Evolutionary conservation across 345 rosid species (phyloP).

Genomic region (Eutrema japonicum): DNA sequence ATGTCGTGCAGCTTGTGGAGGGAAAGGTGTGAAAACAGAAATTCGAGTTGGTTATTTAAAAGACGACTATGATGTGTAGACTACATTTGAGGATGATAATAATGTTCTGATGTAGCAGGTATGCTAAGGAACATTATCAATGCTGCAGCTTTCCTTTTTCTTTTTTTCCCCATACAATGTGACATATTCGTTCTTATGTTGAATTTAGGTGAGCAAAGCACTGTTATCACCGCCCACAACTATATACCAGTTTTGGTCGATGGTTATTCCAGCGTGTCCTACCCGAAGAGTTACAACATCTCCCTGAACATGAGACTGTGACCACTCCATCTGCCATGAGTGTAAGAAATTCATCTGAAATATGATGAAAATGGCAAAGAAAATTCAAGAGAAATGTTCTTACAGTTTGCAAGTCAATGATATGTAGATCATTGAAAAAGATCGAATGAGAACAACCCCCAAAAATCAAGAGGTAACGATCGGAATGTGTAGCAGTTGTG

Average conservation of each 20-base stretch:
- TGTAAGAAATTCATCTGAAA: conserved; percentile 11
- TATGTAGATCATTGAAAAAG: conserved; percentile 89
- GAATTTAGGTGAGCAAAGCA: conserved; percentile 81
- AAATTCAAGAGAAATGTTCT: conserved; percentile 40
- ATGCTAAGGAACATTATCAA: conserved; percentile 19
- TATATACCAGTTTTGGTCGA: conserved; percentile 84
- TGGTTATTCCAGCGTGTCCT: conserved; percentile 83
- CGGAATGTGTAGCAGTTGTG: conserved; percentile 75
- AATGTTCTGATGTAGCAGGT: conserved; percentile 95
- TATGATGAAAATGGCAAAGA: conserved; percentile 8
- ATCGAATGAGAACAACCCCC: conserved; percentile 98
- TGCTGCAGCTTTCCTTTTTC: not conserved
- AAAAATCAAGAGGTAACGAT: conserved; percentile 81
- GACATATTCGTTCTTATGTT: not conserved
- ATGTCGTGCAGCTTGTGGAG: conserved; percentile 98
- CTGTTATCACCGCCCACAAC: conserved; percentile 99
- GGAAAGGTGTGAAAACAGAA: conserved; percentile 92
- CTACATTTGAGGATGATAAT: conserved; percentile 82
- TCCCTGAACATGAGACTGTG: conserved; percentile 82
- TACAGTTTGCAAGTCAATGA: conserved; percentile 87
- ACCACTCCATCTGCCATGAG: conserved; percentile 88
- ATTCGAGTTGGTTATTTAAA: conserved; percentile 81
- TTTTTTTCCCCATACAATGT: not conserved
- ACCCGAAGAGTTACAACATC: conserved; percentile 79
- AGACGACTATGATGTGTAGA: conserved; percentile 52